Evolutionary conservation across 2,329 filamentous ascomycete genomes (phyloP), one percentile per base, ranked within the genome.

Genomic region (Colletotrichum coccodes): DNA sequence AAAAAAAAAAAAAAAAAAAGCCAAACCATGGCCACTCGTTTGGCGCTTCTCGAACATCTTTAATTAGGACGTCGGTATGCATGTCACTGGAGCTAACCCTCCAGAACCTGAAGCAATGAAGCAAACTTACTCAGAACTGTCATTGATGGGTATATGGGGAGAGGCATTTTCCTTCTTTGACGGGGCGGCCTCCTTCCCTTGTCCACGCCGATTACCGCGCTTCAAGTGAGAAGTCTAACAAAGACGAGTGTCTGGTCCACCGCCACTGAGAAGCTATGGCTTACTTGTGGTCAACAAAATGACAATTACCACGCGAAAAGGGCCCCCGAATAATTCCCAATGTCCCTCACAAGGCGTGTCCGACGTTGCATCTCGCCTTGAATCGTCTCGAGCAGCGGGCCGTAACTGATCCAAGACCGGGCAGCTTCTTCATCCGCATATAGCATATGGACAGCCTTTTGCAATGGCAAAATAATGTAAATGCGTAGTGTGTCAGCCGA

Each of bases 11-110:
- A n/a, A n/a, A n/a, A n/a, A n/a, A n/a, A n/a, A n/a, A n/a, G n/a
- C n/a, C n/a, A n/a, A n/a, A 28, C n/a, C 21, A 21, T 56, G 58
- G 23, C 23, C 49, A 44, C 40, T 11, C 59, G 42, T 56, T 57
- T 60, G 44, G 60, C 54, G 60, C 60, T 68, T 68, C 65, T 68
- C 65, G 60, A 68, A 68, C 54, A 47, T 68, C 60, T 64, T 34
- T 64, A 60, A 54, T 65, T 56, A 60, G 47, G 34, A 65, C 36
- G 12, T 34, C n/a, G 9, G 11, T 34, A 53, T 64, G 60, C 60
- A 58, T 32, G 42, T 32, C 34, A 34, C 32, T 36, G 30, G 46
- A 30, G 38, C 53, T 68, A 47, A 32, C 58, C 50, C 26, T 53
- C 61, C 65, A 40, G 54, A 30, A 36, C 44, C 26, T 26, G 38